These are phyloP conservation scores for Penicillium nucicola DNA, from an alignment of 495 filamentous ascomycete genomes.

Conservation along the genomic window DNA sequence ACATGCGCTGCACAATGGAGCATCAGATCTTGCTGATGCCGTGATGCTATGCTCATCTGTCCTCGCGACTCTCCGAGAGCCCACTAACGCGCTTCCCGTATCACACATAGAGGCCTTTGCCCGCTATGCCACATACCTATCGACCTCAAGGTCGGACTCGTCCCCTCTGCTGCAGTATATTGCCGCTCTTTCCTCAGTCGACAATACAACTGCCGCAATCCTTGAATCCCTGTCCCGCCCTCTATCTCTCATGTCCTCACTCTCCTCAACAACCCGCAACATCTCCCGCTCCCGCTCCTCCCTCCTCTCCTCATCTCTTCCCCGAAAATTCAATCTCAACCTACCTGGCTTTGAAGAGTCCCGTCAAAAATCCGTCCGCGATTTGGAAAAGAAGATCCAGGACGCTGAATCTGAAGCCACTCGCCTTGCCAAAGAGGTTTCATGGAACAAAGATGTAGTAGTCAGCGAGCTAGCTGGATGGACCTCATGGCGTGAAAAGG, in stretches of 20 bases:
- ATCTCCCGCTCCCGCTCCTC: conserved; percentile 74
- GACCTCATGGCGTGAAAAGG: conserved; percentile 79
- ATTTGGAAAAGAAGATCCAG: conserved; percentile 70
- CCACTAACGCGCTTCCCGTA: conserved; percentile 54
- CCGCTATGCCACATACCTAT: conserved; percentile 64
- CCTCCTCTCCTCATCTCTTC: conserved; percentile 48
- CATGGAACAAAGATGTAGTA: conserved; percentile 91
- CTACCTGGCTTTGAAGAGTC: conserved; percentile 76
- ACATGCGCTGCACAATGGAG: conserved; percentile 32
- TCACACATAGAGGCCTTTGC: conserved; percentile 68
- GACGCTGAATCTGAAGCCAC: conserved; percentile 62
- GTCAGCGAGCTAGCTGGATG: conserved; percentile 89
- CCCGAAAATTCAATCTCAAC: conserved; percentile 50
- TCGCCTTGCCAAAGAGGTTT: conserved; percentile 68
- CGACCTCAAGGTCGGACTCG: conserved; percentile 65
- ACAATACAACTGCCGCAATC: conserved; percentile 76
- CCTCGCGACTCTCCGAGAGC: conserved; percentile 45
- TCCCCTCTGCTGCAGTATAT: conserved; percentile 70
- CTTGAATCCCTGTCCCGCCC: conserved; percentile 80
- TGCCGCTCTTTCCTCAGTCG: conserved; percentile 67
- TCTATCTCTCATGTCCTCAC: conserved; percentile 67
- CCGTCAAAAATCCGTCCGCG: conserved; percentile 72
- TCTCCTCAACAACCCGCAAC: conserved; percentile 59
- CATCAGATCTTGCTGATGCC: conserved; percentile 66
- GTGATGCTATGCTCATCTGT: conserved; percentile 54